A percentile compares a stretch with the other conserved stretches of the same genome.
phyloP scores from a whole-genome alignment of 75 land plant genomes.

The Ceratopteris richardii region DNA sequence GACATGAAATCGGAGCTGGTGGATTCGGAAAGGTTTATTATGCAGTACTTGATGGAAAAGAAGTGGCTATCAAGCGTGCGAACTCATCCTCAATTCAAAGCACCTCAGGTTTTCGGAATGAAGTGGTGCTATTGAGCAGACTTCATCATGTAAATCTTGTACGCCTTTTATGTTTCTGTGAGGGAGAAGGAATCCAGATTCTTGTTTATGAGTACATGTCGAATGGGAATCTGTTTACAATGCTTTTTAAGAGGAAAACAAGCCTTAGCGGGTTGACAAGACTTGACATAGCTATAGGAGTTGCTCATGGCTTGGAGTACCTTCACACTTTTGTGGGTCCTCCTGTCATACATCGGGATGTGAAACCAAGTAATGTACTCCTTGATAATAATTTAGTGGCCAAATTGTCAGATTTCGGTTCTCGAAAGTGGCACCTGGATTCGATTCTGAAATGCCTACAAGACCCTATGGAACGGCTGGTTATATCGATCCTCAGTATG shows the following conservation, averaged over 20 bases:
- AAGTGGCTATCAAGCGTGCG: constrained; percentile 33
- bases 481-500: constrained; percentile 15
- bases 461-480: constrained; percentile 22
- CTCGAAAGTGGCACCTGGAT: constrained; percentile 17
- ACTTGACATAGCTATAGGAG: no score
- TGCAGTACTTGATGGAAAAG: constrained; percentile 16
- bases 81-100: constrained; percentile 8
- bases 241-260: constrained; percentile 22
- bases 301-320: no score
- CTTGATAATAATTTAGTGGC: constrained; percentile 14
- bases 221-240: constrained; percentile 22
- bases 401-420: constrained; percentile 24
- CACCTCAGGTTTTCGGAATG: constrained; percentile 15
- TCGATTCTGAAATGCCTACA: constrained; percentile 15
- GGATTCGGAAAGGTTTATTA: constrained; percentile 35
- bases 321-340: no score
- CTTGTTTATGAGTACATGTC: constrained; percentile 24
- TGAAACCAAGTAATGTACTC: constrained; percentile 23
- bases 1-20: constrained; percentile 25
- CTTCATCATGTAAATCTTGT: constrained; percentile 34
- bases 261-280: no score
- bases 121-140: constrained; percentile 25
- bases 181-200: constrained; percentile 16
- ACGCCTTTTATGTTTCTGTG: constrained; percentile 29
- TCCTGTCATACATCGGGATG: constrained; percentile 20